phyloP scores from a whole-genome alignment of 306 rosid species.

The Cucurbita ficifolia region DNA sequence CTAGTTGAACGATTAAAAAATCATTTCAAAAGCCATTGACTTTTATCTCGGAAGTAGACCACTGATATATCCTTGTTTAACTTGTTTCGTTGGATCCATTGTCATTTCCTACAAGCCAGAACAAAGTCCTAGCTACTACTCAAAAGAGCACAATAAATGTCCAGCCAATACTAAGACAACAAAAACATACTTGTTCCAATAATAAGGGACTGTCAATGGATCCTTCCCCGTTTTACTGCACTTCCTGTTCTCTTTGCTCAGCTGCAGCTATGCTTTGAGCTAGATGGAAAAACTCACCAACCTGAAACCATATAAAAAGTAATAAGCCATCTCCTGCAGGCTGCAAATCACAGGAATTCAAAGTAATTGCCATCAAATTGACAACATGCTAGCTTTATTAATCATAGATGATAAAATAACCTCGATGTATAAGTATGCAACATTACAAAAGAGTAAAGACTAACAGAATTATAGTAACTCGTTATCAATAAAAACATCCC shows the following conservation, averaged over 20 bases:
- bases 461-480: not conserved
- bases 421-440: not conserved
- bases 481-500: constrained; percentile 8
- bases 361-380: not conserved
- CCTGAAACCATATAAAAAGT: constrained; percentile 29
- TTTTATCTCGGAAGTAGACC: constrained; percentile 79
- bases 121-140: constrained; percentile 9
- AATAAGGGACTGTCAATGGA: constrained; percentile 67
- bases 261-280: constrained; percentile 47
- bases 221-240: constrained; percentile 29
- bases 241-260: constrained; percentile 39
- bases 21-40: constrained; percentile 56
- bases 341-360: not conserved
- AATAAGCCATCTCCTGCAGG: not conserved
- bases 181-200: constrained; percentile 10
- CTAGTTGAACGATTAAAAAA: constrained; percentile 64
- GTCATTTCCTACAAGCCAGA: constrained; percentile 34
- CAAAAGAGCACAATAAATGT: constrained; percentile 4
- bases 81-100: constrained; percentile 33
- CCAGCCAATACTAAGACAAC: not conserved
- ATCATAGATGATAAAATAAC: not conserved
- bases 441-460: not conserved
- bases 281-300: constrained; percentile 51
- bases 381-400: not conserved
- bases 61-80: constrained; percentile 51